Conservation (phyloP, 192 early-diverging fungal species). For the Fimicolochytrium jonesii region DNA sequence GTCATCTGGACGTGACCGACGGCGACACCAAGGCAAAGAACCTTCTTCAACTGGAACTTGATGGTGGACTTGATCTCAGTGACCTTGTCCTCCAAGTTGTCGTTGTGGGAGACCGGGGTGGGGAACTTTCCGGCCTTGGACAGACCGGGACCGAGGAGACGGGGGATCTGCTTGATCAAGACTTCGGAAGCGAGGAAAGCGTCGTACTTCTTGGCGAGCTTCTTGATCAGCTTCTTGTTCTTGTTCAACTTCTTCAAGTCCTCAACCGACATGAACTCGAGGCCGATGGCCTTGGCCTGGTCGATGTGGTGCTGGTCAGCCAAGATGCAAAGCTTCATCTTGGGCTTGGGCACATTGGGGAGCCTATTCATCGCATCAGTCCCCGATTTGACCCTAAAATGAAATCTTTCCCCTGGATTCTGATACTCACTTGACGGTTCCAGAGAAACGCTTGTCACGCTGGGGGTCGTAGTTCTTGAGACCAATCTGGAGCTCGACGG, state of each 20-base stretch:
- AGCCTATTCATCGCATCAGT: too few species aligned
- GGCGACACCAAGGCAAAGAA: slow-evolving; percentile 94
- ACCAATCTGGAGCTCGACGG: slow-evolving; percentile 96
- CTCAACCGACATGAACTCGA: slow-evolving; percentile 91
- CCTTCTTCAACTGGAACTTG: slow-evolving; percentile 99
- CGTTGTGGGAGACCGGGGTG: slow-evolving; percentile 86
- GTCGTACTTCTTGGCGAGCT: slow-evolving; percentile 97
- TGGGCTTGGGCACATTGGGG: slow-evolving; percentile 91
- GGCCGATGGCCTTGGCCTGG: slow-evolving; percentile 83
- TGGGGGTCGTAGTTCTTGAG: slow-evolving; percentile 99
- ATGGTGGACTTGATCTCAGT: slow-evolving; percentile 94
- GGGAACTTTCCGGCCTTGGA: slow-evolving; percentile 99
- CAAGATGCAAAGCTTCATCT: slow-evolving; percentile 91
- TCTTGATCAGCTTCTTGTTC: slow-evolving; percentile 99
- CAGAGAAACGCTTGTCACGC: slow-evolving; percentile 99
- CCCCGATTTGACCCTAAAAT: too few species aligned
- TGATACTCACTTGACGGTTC: slow-evolving; percentile 52
- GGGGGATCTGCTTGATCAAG: slow-evolving; percentile 98
- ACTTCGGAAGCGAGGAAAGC: slow-evolving; percentile 96
- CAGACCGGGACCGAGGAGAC: slow-evolving; percentile 96
- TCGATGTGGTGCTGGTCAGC: slow-evolving; percentile 96
- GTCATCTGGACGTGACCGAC: slow-evolving; percentile 92
- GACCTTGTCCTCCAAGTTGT: slow-evolving; percentile 81
- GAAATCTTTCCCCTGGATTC: too few species aligned
- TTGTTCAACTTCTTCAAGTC: slow-evolving; percentile 99